These are phyloP conservation scores for Lactarius sanguifluus DNA, from an alignment of 768 basidiomycete genomes.

Conservation along the genomic window DNA sequence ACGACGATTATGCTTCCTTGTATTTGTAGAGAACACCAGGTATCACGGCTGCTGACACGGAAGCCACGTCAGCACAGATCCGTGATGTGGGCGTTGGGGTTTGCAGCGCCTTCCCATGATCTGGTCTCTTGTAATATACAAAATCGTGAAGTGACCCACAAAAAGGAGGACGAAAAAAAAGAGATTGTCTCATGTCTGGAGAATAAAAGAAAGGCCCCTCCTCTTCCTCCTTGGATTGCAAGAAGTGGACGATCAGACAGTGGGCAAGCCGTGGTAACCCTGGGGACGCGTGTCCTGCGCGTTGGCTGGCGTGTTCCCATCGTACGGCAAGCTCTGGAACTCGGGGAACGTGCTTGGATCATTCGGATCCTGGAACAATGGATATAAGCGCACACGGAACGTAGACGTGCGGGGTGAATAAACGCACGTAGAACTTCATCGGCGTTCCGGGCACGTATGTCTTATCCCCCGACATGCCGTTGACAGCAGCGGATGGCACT, in stretches of 20 bases:
- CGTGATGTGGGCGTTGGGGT: no score
- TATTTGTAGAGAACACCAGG: no score
- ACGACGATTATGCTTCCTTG: no score
- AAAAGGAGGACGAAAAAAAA: background rate
- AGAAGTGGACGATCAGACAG: background rate
- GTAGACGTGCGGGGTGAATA: background rate
- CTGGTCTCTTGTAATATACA: no score
- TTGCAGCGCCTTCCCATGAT: no score
- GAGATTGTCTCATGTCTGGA: background rate
- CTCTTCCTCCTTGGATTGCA: background rate
- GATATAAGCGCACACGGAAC: background rate
- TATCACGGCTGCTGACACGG: no score
- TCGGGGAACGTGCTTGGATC: constrained; percentile 18
- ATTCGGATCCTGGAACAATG: constrained; percentile 11
- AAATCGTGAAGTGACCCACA: no score
- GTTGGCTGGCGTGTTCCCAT: background rate
- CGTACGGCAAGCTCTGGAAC: background rate
- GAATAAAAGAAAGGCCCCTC: background rate
- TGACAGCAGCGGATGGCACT: background rate
- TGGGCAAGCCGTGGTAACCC: constrained; percentile 12
- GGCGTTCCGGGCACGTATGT: background rate
- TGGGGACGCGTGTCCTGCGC: background rate
- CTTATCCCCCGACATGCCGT: background rate
- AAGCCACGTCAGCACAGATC: no score
- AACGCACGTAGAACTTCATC: constrained; percentile 20